Evolutionary conservation across 2,329 filamentous ascomycete species (phyloP), one percentile per base, ranked within the genome.

Genomic region (Sordariomycetes sp.): DNA sequence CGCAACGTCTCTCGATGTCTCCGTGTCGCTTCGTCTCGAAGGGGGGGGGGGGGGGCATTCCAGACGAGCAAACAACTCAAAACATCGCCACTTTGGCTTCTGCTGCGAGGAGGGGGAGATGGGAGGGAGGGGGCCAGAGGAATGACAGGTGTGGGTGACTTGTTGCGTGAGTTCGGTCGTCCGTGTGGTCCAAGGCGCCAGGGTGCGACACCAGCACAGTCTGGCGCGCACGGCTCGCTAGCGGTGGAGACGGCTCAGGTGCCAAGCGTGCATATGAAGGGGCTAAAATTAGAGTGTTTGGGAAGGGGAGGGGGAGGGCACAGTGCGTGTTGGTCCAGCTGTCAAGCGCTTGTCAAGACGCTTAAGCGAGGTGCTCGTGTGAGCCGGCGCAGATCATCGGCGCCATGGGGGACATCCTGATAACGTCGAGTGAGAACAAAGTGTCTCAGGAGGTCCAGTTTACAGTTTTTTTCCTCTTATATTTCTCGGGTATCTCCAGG

Each of bases 401-500:
- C 3, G 4, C 28, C 28, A 32, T 8, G 28, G 28, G 28, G 28
- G n/a, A n/a, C n/a, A 32, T 32, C 8, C 28, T 32, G 28, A 8
- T 3, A 32, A 32, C 28, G 28, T 32, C 8, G 28, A 32, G 28
- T 4, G 28, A 32, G 28, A 32, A n/a, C 39, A 7, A 2, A n/a
- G 1, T 45, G 4, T n/a, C 15, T 39, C 36, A 39, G n/a, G n/a
- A 45, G n/a, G 4, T 45, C 7, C 39, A 3, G n/a, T 45, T 45
- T 32, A 32, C 28, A 8, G 8, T n/a, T 45, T 45, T 45, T 45
- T 7, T 45, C n/a, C 4, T 42, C 7, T 45, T 45, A 45, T 55
- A n/a, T 5, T 10, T 48, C 28, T 32, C 8, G 54, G 55, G 48
- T 56, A 56, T 56, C 55, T 52, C 50, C 25, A 50, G 54, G 54